phyloP scores from a whole-genome alignment of 306 rosid species.

The Rosa persica region DNA sequence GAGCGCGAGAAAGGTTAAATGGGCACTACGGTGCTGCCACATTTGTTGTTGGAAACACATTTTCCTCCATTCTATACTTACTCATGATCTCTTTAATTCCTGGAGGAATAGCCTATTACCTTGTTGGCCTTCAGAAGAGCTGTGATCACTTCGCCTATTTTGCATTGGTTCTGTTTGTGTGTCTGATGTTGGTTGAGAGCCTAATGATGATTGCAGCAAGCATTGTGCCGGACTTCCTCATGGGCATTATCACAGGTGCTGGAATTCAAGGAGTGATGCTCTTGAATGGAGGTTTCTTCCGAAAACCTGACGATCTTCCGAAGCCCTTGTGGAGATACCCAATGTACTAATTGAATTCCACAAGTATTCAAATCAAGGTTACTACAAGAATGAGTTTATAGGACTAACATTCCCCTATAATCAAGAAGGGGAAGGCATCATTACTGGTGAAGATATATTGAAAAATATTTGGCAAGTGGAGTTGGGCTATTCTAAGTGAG shows the following conservation, averaged over 20 bases:
- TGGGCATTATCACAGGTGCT: constrained; percentile 51
- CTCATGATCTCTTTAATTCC: constrained; percentile 46
- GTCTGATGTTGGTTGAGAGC: constrained; percentile 54
- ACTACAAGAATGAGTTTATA: constrained; percentile 61
- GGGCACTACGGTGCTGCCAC: constrained; percentile 56
- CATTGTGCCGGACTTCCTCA: constrained; percentile 45
- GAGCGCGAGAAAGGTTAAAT: constrained; percentile 53
- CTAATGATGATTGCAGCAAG: constrained; percentile 65
- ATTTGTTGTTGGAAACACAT: constrained; percentile 42
- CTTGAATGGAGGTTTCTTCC: constrained; percentile 59
- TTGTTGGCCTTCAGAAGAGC: constrained; percentile 44
- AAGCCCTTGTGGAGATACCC: constrained; percentile 63
- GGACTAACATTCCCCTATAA: constrained; percentile 40
- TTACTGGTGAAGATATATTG: constrained; percentile 47
- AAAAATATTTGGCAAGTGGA: constrained; percentile 46
- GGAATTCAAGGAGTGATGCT: constrained; percentile 62
- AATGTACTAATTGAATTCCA: constrained; percentile 54
- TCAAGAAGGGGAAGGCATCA: constrained; percentile 16
- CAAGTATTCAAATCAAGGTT: constrained; percentile 59
- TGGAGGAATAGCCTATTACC: constrained; percentile 46
- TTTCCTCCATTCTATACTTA: constrained; percentile 48
- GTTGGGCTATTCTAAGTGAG: constrained; percentile 55
- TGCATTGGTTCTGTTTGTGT: constrained; percentile 33
- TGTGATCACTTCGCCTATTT: constrained; percentile 42
- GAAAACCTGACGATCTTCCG: constrained; percentile 56